Conservation (phyloP, 129 eudicot species). For the Lactuca saligna region DNA sequence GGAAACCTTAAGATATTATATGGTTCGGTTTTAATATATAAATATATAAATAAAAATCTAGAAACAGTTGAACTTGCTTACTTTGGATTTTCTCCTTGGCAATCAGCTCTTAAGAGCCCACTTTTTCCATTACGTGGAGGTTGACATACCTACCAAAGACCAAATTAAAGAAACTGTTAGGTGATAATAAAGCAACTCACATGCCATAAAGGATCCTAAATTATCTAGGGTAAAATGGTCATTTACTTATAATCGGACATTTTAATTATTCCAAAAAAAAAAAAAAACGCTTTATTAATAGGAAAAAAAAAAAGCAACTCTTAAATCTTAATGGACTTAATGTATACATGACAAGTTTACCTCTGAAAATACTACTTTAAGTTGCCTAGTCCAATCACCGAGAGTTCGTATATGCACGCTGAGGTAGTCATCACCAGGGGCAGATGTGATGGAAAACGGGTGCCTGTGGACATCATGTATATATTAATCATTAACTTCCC, state of each 20-base stretch:
- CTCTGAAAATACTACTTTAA: conserved; percentile 68
- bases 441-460: conserved; percentile 91
- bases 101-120: conserved; percentile 78
- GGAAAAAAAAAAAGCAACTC: too few species aligned
- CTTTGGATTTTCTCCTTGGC: conserved; percentile 69
- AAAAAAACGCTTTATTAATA: too few species aligned
- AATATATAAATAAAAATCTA: conserved; percentile 12
- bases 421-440: conserved; percentile 77
- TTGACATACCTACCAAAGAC: conserved; percentile 63
- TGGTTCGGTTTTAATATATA: not conserved
- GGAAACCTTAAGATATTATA: conserved; percentile 8
- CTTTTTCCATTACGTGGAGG: conserved; percentile 69
- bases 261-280: too few species aligned
- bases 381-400: conserved; percentile 94
- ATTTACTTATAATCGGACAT: not conserved
- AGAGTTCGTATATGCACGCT: conserved; percentile 87
- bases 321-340: too few species aligned
- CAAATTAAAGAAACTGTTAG: conserved; percentile 33
- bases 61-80: conserved; percentile 34
- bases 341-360: conserved; percentile 19
- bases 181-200: conserved; percentile 6
- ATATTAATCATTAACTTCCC: conserved; percentile 5
- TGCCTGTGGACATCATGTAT: conserved; percentile 54
- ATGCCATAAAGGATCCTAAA: conserved; percentile 9
- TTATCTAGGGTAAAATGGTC: not conserved